phyloP scores from a whole-genome alignment of 2,329 filamentous ascomycete species.

The Neofusicoccum umdonicola region DNA sequence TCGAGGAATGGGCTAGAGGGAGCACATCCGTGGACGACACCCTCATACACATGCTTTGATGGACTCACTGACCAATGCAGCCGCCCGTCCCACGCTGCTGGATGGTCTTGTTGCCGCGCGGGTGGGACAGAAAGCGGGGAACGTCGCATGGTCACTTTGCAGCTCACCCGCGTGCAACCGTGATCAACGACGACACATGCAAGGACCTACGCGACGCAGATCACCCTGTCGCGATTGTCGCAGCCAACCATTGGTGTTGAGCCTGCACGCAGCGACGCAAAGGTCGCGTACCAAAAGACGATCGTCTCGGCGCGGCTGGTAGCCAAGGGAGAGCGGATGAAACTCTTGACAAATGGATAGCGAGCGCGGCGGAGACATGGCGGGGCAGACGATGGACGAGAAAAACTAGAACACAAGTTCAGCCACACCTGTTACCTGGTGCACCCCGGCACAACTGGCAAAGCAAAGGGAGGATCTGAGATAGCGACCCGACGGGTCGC shows the following conservation, averaged over 20 bases:
- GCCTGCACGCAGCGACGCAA: not conserved
- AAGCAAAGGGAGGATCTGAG: conserved; percentile 1
- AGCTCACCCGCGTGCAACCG: conserved; percentile 15
- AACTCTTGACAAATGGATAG: conserved; percentile 1
- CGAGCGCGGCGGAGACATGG: not conserved
- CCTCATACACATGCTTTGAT: not conserved
- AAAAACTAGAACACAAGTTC: not conserved
- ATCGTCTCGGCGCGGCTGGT: not conserved
- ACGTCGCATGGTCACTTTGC: conserved; percentile 11
- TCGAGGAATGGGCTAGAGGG: not conserved
- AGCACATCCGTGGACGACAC: not conserved
- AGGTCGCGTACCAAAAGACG: not conserved
- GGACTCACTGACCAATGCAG: not conserved
- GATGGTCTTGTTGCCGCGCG: not conserved
- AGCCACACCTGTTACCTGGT: not conserved
- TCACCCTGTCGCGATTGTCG: not conserved
- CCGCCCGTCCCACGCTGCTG: not conserved
- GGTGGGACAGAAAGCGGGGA: conserved; percentile 14
- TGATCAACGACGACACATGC: conserved; percentile 12
- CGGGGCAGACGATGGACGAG: not conserved
- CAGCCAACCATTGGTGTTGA: conserved; percentile 1
- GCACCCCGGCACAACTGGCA: not conserved
- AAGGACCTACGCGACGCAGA: conserved; percentile 10
- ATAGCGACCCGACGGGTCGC: not conserved
- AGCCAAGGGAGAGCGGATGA: not conserved